Evolutionary conservation across 2,329 filamentous ascomycete genomes (phyloP).

Genomic region (Penicillium sclerotiorum): DNA sequence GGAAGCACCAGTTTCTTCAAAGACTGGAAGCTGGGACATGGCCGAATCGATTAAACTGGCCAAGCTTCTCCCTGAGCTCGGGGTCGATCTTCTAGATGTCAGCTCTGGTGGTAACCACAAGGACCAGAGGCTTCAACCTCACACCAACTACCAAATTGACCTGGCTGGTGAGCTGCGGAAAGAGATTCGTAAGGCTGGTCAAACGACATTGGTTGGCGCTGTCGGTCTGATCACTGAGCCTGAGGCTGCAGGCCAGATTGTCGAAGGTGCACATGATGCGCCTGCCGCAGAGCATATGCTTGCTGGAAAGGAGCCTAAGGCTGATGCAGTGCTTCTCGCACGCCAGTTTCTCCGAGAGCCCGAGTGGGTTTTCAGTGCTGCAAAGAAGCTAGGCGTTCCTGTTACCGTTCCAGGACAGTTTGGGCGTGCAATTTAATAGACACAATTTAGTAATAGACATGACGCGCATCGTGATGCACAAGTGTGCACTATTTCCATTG

Average conservation of each 20-base stretch:
- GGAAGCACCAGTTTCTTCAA: conserved; percentile 26
- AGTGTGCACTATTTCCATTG: too few relatives aligned
- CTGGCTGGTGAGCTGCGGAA: conserved; percentile 51
- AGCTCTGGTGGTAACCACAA: conserved; percentile 50
- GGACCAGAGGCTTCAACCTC: conserved; percentile 47
- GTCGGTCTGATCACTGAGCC: conserved; percentile 59
- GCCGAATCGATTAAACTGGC: conserved; percentile 43
- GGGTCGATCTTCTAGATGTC: conserved; percentile 51
- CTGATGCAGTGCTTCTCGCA: conserved; percentile 56
- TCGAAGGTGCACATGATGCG: conserved; percentile 38
- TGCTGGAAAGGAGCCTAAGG: conserved; percentile 31
- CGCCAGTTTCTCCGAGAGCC: conserved; percentile 59
- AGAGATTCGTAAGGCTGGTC: conserved; percentile 39
- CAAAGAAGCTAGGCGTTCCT: conserved; percentile 52
- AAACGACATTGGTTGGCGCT: conserved; percentile 53
- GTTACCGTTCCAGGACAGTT: conserved; percentile 55
- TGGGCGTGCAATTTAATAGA: conserved; percentile 24
- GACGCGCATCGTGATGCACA: not conserved
- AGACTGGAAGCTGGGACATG: conserved; percentile 44
- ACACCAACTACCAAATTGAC: conserved; percentile 54
- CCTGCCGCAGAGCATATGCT: conserved; percentile 29
- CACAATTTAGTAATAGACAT: not conserved
- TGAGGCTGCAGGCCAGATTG: conserved; percentile 53
- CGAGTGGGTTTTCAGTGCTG: conserved; percentile 57
- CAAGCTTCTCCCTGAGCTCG: conserved; percentile 43